phyloP scores from a whole-genome alignment of 2,329 filamentous ascomycete species.

The Lasiodiplodia hormozganensis region DNA sequence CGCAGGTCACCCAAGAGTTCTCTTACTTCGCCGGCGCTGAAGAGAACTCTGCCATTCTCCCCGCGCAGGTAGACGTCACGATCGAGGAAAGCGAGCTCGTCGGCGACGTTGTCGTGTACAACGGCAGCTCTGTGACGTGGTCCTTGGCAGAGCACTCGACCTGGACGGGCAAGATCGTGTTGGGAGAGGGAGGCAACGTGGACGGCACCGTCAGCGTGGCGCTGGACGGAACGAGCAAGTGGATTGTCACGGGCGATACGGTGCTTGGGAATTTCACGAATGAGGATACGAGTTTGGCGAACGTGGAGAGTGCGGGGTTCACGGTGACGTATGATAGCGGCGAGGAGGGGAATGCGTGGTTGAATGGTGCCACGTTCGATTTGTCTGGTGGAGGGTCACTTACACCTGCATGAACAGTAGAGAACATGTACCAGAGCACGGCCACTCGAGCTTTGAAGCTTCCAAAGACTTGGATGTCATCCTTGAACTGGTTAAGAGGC shows the following conservation, averaged over 20 bases:
- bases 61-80: slow-evolving; percentile 37
- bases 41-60: slow-evolving; percentile 37
- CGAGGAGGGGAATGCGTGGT: slow-evolving; percentile 3
- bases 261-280: background rate
- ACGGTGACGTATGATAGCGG: background rate
- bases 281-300: background rate
- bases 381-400: background rate
- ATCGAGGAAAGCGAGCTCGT: slow-evolving; percentile 37
- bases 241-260: slow-evolving; percentile 1
- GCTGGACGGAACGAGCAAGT: background rate
- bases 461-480: rapidly evolving
- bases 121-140: slow-evolving; percentile 34
- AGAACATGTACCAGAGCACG: too few relatives aligned
- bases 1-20: slow-evolving; percentile 45
- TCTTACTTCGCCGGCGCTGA: slow-evolving; percentile 41
- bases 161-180: slow-evolving; percentile 14
- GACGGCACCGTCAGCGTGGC: background rate
- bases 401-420: background rate
- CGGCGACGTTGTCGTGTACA: slow-evolving; percentile 45
- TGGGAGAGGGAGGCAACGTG: background rate
- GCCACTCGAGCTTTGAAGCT: too few relatives aligned
- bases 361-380: background rate
- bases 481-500: too few relatives aligned
- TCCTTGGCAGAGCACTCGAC: background rate
- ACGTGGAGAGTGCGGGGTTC: slow-evolving; percentile 1